phyloP scores from a whole-genome alignment of 306 rosid species.

The Astragalus glycyphyllos region DNA sequence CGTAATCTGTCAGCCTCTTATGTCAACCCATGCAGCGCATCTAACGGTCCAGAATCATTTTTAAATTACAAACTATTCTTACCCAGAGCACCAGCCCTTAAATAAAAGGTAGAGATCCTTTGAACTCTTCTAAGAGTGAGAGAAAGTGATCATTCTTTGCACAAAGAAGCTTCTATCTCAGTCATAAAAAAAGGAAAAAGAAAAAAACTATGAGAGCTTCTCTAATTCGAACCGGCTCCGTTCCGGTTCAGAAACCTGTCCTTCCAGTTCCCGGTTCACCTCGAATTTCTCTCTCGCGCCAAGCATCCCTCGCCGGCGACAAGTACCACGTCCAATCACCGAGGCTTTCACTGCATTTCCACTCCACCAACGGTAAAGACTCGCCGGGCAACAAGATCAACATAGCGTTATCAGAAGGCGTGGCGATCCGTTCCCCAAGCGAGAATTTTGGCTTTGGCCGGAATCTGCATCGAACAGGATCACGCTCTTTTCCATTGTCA shows the following conservation, averaged over 20 bases:
- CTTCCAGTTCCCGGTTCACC: conserved; percentile 44
- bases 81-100: neutral
- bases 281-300: conserved; percentile 44
- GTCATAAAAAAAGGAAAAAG: neutral
- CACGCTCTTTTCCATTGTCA: conserved; percentile 39
- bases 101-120: neutral
- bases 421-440: conserved; percentile 12
- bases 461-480: conserved; percentile 32
- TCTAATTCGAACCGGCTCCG: conserved; percentile 70
- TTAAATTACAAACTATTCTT: neutral
- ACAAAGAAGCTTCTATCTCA: neutral
- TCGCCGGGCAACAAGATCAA: conserved; percentile 25
- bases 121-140: neutral
- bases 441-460: conserved; percentile 21
- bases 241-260: conserved; percentile 43
- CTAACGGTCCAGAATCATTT: conserved; percentile 29
- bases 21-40: conserved; percentile 41
- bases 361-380: conserved; percentile 35
- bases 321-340: conserved; percentile 43
- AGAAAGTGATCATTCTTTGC: conserved; percentile 11
- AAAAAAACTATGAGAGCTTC: conserved; percentile 52
- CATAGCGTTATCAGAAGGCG: conserved; percentile 51
- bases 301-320: conserved; percentile 47
- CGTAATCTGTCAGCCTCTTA: neutral
- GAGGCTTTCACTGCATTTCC: conserved; percentile 53